phyloP scores from a whole-genome alignment of 2,329 filamentous ascomycete genomes.

The Fusarium sp. region DNA sequence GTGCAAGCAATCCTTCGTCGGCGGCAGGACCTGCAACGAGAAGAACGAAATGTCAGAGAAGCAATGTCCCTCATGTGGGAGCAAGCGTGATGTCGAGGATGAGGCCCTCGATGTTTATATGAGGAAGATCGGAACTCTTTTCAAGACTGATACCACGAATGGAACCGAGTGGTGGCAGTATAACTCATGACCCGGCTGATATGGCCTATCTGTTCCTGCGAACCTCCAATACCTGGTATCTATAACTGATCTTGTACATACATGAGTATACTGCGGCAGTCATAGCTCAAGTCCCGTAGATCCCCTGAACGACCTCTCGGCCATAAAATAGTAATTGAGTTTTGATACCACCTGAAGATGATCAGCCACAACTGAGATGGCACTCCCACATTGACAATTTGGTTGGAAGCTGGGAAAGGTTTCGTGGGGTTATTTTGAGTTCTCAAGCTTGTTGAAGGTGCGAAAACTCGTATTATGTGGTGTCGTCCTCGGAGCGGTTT shows the following conservation, averaged over 20 bases:
- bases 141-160: not conserved
- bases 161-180: constrained; percentile 7
- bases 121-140: not conserved
- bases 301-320: not conserved
- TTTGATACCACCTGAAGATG: not conserved
- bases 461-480: not conserved
- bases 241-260: not conserved
- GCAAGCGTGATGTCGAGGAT: not conserved
- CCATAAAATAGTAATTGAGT: not conserved
- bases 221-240: not conserved
- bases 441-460: not conserved
- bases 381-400: not conserved
- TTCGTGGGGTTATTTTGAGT: not conserved
- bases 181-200: not conserved
- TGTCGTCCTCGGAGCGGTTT: not conserved
- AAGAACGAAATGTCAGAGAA: not conserved
- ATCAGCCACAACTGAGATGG: not conserved
- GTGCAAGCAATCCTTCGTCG: not conserved
- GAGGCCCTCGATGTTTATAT: not conserved
- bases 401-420: not conserved
- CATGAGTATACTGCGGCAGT: not conserved
- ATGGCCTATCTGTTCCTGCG: not conserved
- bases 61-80: not conserved
- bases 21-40: not conserved
- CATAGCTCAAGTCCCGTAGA: not conserved